These are phyloP conservation scores for Pharus latifolius DNA, from an alignment of 176 grass and related monocot species.

Conservation along the genomic window DNA sequence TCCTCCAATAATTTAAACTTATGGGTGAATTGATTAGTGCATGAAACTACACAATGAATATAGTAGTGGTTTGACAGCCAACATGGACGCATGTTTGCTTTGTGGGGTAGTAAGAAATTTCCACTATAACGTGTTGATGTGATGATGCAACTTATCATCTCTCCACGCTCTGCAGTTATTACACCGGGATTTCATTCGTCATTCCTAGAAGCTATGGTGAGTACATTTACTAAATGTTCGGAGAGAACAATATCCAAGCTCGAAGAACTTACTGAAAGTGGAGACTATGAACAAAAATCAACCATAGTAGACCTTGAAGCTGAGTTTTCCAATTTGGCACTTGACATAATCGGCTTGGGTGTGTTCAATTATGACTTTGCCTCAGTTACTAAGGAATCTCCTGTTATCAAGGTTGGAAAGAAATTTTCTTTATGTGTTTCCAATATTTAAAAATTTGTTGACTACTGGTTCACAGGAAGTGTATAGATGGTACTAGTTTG, in stretches of 20 bases:
- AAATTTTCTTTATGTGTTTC: background rate
- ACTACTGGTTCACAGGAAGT: background rate
- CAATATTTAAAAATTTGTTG: constrained; percentile 4
- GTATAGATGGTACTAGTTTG: background rate
- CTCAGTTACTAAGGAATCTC: constrained; percentile 92
- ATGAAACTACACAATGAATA: too few species aligned
- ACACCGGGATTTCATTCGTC: constrained; percentile 86
- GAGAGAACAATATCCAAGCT: constrained; percentile 86
- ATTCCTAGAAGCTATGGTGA: constrained; percentile 93
- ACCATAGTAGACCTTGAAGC: constrained; percentile 79
- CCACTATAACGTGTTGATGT: background rate
- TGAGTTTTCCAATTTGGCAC: constrained; percentile 95
- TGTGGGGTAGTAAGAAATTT: too few species aligned
- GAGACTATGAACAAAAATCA: constrained; percentile 17
- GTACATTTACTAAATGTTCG: constrained; percentile 66
- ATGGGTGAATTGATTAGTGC: too few species aligned
- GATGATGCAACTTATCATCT: background rate
- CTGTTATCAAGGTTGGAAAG: constrained; percentile 82
- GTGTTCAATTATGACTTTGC: constrained; percentile 98
- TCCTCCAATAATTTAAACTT: too few species aligned
- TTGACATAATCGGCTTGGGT: constrained; percentile 93
- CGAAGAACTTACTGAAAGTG: constrained; percentile 45
- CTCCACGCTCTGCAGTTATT: constrained; percentile 53
- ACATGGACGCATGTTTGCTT: background rate
- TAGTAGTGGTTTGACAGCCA: background rate